Conservation (phyloP, 164 flowering plant species). For the Cinnamomum chago region DNA sequence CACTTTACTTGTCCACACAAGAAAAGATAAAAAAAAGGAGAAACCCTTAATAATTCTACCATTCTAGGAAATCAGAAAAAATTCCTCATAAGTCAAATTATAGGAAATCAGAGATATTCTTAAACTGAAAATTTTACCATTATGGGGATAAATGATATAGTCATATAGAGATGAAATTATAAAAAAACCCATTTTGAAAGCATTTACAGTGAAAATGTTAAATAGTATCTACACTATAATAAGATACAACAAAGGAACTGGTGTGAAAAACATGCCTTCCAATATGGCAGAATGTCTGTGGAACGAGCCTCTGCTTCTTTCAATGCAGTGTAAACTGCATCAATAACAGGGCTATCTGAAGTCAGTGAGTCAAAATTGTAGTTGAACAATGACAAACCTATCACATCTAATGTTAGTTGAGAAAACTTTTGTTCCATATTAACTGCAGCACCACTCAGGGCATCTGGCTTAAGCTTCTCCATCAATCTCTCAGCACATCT, state of each 20-base stretch:
- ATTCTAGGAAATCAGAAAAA: too few relatives aligned
- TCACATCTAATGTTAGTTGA: conserved; percentile 85
- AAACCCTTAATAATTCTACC: too few relatives aligned
- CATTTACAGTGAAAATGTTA: too few relatives aligned
- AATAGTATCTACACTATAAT: neutral
- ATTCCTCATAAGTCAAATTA: too few relatives aligned
- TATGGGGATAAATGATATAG: too few relatives aligned
- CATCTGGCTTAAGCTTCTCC: conserved; percentile 59
- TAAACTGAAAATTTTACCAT: too few relatives aligned
- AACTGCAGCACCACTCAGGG: conserved; percentile 54
- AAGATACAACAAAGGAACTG: neutral
- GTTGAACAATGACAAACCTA: conserved; percentile 86
- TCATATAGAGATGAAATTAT: too few relatives aligned
- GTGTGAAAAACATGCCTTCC: conserved; percentile 65
- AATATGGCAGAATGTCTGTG: conserved; percentile 82
- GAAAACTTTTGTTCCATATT: conserved; percentile 93
- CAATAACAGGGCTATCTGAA: conserved; percentile 81
- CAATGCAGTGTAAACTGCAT: conserved; percentile 86
- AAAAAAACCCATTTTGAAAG: too few relatives aligned
- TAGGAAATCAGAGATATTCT: too few relatives aligned
- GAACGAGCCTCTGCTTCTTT: conserved; percentile 93
- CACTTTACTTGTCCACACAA: too few relatives aligned
- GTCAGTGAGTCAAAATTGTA: conserved; percentile 82
- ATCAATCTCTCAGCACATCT: conserved; percentile 79
- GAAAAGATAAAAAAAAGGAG: too few relatives aligned